Base-by-base conservation (phyloP, 164 flowering plant species). In the Protea cynaroides region DNA sequence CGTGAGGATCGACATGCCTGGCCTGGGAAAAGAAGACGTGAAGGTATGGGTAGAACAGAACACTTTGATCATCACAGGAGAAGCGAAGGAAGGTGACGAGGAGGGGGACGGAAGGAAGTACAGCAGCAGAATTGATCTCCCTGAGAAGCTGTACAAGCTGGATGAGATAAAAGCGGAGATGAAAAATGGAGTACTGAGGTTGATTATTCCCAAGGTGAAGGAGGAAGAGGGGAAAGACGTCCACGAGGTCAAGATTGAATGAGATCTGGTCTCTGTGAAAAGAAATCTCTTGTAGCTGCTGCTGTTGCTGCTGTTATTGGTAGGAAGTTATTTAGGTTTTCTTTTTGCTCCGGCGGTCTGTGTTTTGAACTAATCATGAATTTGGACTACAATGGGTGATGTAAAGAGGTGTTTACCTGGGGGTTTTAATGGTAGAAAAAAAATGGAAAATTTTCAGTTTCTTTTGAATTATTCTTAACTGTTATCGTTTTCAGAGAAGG, bases 121-220 rank as follows among this genome's bases (percentile, higher is more conserved):
- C 69, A 62, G 75, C 0, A 83, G 85, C 75, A 68, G 92, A 68
- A 75, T 88, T 15, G 89, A 84, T 15, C 72, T 88, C 4, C 87
- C 88, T 0, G 44, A 65, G 25, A 77, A 78, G 0, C 63, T 80
- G 14, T 86, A 82, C 76, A 80, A 78, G 74, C 14, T 72, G 0
- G 83, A 80, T 25, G 62, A 74, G 57, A 76, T 88, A 24, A 88
- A 77, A 75, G 94, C 92, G 0, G 90, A 90, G 87, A 90, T 90
- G 92, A 88, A 85, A 82, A 88, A 88, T 56, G 97, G 97, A 0
- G 89, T 88, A 3, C 70, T 88, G 57, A 88, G 77, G 72, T 76
- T 88, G 37, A 21, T 61, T 21, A 81, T 90, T 54, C 89, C 95
- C 0, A 90, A 84, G 72, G 81, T 80, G 24, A 86, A 80, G 76